Base-by-base conservation (phyloP, 768 basidiomycete species). In the Rhodotorula graminis region DNA sequence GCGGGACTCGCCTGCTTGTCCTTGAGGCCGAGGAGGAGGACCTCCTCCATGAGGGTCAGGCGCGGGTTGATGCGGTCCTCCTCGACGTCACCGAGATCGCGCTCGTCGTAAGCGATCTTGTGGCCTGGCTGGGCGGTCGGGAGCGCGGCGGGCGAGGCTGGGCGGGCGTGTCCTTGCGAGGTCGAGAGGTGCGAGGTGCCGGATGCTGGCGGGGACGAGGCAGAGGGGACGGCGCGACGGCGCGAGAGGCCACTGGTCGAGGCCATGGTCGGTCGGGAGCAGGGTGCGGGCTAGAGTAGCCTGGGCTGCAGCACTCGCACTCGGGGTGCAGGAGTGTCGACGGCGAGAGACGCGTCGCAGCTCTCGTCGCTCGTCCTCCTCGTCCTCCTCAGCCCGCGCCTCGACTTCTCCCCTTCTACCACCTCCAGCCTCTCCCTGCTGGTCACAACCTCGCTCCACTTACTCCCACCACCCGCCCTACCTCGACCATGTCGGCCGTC, bases 31-130 rank as follows among this genome's bases (percentile, higher is more conserved):
- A 99, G 82, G 68, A 99, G 81, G 72, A 98, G 83, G 12, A 99
- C 88, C 83, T 99, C 96, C 83, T 99, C 96, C 90, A 98, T 91
- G 68, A 99, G 85, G 37, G 96, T 99, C 77, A 99, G 83, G 69
- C 85, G 84, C 6, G 96, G 96, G n/a, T 80, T 84, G 73, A 88
- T 87, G 76, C 89, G 87, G 58, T 85, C 85, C 50, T 86, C 88
- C 65, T 87, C 85, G 8, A 68, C 69, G 79, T 90, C 87, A 59
- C 85, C 83, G 75, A 96, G 81, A 82, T 99, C 96, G 65, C 92
- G 84, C 6, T 93, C 93, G 84, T 98, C 96, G 79, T 85, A 97
- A 11, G 95, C 96, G 78, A 99, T 68, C 64, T 77, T 77, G 72
- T 79, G 78, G 12, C 66, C 46, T 1, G 37, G 19, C 11, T 18